These are phyloP conservation scores for Pichia cabralensis DNA, from an alignment of 805 yeast species.

Conservation along the genomic window DNA sequence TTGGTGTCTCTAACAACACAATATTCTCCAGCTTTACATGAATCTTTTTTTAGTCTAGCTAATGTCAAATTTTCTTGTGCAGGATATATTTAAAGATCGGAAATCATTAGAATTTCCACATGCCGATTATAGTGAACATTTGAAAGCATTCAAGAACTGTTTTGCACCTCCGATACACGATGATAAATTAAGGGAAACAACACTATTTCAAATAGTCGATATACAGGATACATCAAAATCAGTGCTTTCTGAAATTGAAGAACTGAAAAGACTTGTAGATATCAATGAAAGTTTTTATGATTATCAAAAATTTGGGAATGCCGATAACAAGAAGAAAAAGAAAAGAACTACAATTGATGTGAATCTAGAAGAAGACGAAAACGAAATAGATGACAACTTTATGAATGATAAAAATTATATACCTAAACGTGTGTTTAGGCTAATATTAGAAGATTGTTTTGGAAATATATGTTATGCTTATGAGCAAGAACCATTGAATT, in stretches of 20 bases:
- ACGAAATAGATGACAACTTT: not conserved
- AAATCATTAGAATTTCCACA: not conserved
- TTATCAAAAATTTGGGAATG: slow-evolving; percentile 19
- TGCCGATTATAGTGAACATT: no score
- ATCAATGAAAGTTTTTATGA: slow-evolving; percentile 54
- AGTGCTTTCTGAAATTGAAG: slow-evolving; percentile 43
- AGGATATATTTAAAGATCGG: slow-evolving; percentile 6
- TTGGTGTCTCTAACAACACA: no score
- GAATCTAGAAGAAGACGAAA: slow-evolving; percentile 28
- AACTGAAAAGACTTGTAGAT: slow-evolving; percentile 40
- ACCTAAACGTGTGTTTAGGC: slow-evolving; percentile 31
- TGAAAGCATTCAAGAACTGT: slow-evolving; percentile 7
- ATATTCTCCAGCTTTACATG: no score
- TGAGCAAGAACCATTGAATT: slow-evolving; percentile 43
- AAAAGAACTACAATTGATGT: slow-evolving; percentile 30
- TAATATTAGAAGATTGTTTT: slow-evolving; percentile 44
- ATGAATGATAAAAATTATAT: no score
- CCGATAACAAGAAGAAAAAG: no score
- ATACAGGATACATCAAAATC: slow-evolving; percentile 46
- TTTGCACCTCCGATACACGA: slow-evolving; percentile 5
- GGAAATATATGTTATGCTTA: slow-evolving; percentile 48
- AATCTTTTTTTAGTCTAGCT: no score
- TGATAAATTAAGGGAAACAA: not conserved
- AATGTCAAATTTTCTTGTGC: slow-evolving; percentile 2
- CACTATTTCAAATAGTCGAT: slow-evolving; percentile 47